Evolutionary conservation across 2,329 filamentous ascomycete genomes (phyloP), one percentile per base, ranked within the genome.

Genomic region (Diaporthe ilicicola): DNA sequence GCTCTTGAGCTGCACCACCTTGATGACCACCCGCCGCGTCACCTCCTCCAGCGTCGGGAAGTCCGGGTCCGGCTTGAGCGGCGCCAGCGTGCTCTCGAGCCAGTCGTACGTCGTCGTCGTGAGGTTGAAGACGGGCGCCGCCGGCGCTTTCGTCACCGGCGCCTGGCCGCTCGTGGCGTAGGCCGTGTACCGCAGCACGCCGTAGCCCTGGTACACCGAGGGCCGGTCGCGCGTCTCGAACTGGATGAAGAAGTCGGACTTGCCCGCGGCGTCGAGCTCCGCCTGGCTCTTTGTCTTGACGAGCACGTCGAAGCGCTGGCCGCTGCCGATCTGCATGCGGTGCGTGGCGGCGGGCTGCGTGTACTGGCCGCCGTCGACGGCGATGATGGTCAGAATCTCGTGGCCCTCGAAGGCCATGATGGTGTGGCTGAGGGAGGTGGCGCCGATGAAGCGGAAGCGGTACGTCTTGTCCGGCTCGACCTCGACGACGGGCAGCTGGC

Each of bases 391-490:
- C 48, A 92, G 76, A 12, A 86, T 80, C 1, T 81, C 75, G 74
- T 93, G 90, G 7, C 77, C 84, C 72, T 91, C 88, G 50, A 92
- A 85, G 0, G 82, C 88, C 3, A 90, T 74, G 1, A 85, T 83
- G 4, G 86, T 79, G 73, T 88, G 82, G 0, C 87, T 89, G 22
- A 92, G 79, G 0, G 87, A 87, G 0, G 85, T 87, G 0, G 78
- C 84, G 4, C 89, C 88, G 53, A 92, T 85, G 75, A 90, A 88
- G 12, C 91, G 84, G 66, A 92, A 79, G 1, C 90, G 84, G 74
- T 92, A 93, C 0, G 86, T 89, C 76, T 85, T 89, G 13, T 82
- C 86, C 0, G 90, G 88, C 46, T 90, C 81, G 10, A 93, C 87
- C 7, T 87, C 83, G 71, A 92, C 87, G 4, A 89, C 81, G 5